Evolutionary conservation across 495 filamentous ascomycete genomes (phyloP).

Genomic region (Penicillium nucicola): DNA sequence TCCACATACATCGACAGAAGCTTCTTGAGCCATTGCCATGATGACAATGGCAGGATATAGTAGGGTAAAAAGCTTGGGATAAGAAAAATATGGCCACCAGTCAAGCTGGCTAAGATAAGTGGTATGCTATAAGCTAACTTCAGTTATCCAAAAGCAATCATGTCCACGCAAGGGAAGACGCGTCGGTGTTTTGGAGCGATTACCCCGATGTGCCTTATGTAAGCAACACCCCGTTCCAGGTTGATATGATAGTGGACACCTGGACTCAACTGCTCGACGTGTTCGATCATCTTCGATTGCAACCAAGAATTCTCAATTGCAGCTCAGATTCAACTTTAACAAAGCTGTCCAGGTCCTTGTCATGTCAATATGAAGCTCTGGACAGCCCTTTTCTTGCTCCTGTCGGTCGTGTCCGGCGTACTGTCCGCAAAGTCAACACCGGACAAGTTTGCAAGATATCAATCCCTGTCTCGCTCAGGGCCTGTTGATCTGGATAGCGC

Average conservation of each 20-base stretch:
- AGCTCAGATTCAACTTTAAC: background rate
- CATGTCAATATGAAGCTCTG: constrained; percentile 53
- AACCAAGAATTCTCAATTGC: constrained; percentile 7
- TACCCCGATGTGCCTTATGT: background rate
- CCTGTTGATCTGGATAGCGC: constrained; percentile 75
- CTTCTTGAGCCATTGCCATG: constrained; percentile 21
- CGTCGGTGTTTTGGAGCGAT: constrained; percentile 3
- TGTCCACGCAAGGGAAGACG: background rate
- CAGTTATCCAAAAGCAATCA: background rate
- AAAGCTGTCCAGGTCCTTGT: constrained; percentile 8
- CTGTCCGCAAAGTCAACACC: constrained; percentile 23
- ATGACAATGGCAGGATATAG: background rate
- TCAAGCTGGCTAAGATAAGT: background rate
- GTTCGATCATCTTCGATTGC: constrained; percentile 7
- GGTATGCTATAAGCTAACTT: background rate
- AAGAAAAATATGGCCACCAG: background rate
- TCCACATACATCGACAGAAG: constrained; percentile 25
- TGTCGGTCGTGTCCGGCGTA: constrained; percentile 44
- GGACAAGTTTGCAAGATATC: constrained; percentile 63
- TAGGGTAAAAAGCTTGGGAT: background rate
- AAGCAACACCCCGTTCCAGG: constrained; percentile 2
- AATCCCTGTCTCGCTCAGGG: constrained; percentile 59
- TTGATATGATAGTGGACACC: constrained; percentile 31
- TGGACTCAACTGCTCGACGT: constrained; percentile 14
- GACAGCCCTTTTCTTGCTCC: constrained; percentile 48